Conservation (phyloP, 2,329 filamentous ascomycete genomes). For the Ophiognomonia clavigignenti-juglandacearum region DNA sequence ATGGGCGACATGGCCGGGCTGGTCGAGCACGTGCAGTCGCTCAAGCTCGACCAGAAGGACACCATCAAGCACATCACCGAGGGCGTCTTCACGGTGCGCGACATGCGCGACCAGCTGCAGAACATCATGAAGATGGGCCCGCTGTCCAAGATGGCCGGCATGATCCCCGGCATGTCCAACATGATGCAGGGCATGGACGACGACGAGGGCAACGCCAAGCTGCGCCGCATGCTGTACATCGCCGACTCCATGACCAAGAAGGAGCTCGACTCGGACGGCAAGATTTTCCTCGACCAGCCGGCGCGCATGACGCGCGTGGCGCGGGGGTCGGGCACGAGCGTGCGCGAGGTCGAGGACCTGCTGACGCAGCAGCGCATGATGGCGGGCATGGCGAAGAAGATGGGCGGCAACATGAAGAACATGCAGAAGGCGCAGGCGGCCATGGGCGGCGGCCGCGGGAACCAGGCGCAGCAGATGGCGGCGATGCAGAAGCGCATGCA, state of each 20-base stretch:
- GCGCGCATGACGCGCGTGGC: constrained; percentile 90
- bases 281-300: constrained; percentile 88
- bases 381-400: constrained; percentile 98
- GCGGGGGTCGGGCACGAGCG: constrained; percentile 81
- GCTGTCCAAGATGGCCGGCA: constrained; percentile 93
- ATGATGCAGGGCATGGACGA: constrained; percentile 97
- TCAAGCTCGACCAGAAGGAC: constrained; percentile 96
- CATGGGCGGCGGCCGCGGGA: constrained; percentile 69
- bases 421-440: constrained; percentile 91
- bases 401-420: constrained; percentile 96
- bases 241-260: constrained; percentile 97
- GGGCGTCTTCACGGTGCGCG: constrained; percentile 91
- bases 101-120: constrained; percentile 88
- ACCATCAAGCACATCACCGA: constrained; percentile 99
- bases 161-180: constrained; percentile 92
- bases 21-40: constrained; percentile 91
- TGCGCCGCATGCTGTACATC: constrained; percentile 98
- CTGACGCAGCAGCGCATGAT: constrained; percentile 99
- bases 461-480: constrained; percentile 88
- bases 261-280: constrained; percentile 92
- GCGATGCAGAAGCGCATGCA: constrained; percentile 96
- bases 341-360: constrained; percentile 90
- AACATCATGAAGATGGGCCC: constrained; percentile 99
- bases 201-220: constrained; percentile 86
- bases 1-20: constrained; percentile 97